phyloP scores from a whole-genome alignment of 2,329 filamentous ascomycete species.

The Clonostachys solani region DNA sequence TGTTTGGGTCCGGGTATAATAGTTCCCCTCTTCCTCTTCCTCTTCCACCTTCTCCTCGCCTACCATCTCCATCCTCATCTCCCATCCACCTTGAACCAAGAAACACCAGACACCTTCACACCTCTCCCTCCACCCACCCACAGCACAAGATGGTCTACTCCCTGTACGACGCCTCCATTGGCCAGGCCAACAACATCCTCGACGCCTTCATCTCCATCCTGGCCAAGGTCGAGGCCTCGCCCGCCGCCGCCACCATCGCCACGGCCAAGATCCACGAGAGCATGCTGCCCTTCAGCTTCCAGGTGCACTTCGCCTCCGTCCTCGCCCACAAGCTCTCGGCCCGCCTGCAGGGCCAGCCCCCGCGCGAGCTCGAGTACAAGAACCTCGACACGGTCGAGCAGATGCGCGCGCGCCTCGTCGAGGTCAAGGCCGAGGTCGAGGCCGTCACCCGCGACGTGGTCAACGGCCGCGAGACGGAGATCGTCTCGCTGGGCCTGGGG shows the following conservation, averaged over 20 bases:
- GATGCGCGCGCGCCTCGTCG: slow-evolving; percentile 23
- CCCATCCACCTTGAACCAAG: background rate
- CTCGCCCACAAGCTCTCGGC: slow-evolving; percentile 21
- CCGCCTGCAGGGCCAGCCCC: slow-evolving; percentile 20
- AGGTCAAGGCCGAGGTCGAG: slow-evolving; percentile 19
- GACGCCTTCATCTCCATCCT: slow-evolving; percentile 25
- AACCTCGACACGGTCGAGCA: slow-evolving; percentile 26
- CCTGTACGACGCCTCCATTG: slow-evolving; percentile 34
- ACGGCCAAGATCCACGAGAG: slow-evolving; percentile 27
- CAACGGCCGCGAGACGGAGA: slow-evolving; percentile 19
- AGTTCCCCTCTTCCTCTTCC: no score
- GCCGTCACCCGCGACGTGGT: slow-evolving; percentile 24
- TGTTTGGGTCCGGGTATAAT: no score
- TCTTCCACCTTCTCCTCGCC: no score
- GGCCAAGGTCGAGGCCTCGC: slow-evolving; percentile 24
- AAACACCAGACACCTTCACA: background rate
- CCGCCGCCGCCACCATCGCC: slow-evolving; percentile 22
- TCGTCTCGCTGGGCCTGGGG: slow-evolving; percentile 22
- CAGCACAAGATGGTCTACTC: slow-evolving; percentile 14
- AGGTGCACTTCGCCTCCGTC: slow-evolving; percentile 26
- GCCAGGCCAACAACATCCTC: slow-evolving; percentile 20
- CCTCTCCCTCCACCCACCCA: background rate
- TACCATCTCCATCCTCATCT: no score
- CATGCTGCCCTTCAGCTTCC: slow-evolving; percentile 38
- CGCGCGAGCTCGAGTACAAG: slow-evolving; percentile 12